A percentile compares a stretch with the other conserved stretches of the same genome.
Evolutionary conservation across 192 early-diverging fungal genomes (phyloP).

Genomic region (Linnemannia elongata): DNA sequence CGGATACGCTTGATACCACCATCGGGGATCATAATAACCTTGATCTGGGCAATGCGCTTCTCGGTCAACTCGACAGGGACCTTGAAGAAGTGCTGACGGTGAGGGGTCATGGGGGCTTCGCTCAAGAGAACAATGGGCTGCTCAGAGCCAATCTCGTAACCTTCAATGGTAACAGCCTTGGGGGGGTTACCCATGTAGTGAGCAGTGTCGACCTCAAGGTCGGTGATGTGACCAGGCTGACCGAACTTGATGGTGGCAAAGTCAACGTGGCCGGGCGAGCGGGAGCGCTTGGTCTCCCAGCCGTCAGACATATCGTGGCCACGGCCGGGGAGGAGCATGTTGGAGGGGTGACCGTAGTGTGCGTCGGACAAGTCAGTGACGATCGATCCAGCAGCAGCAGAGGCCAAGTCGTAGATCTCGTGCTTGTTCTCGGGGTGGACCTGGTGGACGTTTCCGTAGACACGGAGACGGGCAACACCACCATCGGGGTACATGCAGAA

Average conservation of each 20-base stretch:
- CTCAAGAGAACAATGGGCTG: constrained; percentile 37
- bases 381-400: constrained; percentile 75
- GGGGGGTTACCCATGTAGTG: constrained; percentile 96
- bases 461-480: constrained; percentile 84
- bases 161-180: constrained; percentile 81
- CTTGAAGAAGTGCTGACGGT: constrained; percentile 83
- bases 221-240: constrained; percentile 73
- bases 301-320: constrained; percentile 91
- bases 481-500: constrained; percentile 71
- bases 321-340: constrained; percentile 84
- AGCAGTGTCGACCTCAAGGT: constrained; percentile 88
- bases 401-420: constrained; percentile 75
- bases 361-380: constrained; percentile 79
- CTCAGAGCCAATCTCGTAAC: constrained; percentile 55
- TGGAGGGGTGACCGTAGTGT: constrained; percentile 86
- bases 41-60: constrained; percentile 48
- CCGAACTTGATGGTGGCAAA: constrained; percentile 87
- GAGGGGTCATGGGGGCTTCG: constrained; percentile 67
- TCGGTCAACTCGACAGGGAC: constrained; percentile 62
- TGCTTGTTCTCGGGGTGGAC: constrained; percentile 62
- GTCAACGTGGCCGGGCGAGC: constrained; percentile 81
- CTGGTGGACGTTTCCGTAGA: constrained; percentile 79
- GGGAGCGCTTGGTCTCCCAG: constrained; percentile 92
- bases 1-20: constrained; percentile 93
- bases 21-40: constrained; percentile 80